Evolutionary conservation across 1,284 basidiomycete species (phyloP).

Genomic region (Ustilago hordei): DNA sequence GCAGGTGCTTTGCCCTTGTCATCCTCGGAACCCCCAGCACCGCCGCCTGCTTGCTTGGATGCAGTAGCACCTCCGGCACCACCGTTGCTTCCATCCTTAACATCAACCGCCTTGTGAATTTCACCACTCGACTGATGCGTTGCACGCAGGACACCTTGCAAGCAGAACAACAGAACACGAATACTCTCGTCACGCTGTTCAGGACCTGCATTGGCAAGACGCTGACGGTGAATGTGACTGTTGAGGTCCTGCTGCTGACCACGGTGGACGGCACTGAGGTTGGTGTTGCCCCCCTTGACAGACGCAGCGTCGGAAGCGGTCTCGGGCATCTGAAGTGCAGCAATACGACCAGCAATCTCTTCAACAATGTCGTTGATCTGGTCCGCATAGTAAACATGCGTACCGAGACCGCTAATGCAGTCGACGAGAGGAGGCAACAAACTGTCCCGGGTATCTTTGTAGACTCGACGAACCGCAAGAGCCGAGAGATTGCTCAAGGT

Average conservation of each 20-base stretch:
- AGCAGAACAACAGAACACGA: slow-evolving; percentile 78
- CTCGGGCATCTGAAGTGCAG: slow-evolving; percentile 78
- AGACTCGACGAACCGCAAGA: slow-evolving; percentile 79
- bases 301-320: slow-evolving; percentile 68
- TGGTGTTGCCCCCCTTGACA: slow-evolving; percentile 63
- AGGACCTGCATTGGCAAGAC: slow-evolving; percentile 63
- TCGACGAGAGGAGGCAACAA: slow-evolving; percentile 80
- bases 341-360: slow-evolving; percentile 84
- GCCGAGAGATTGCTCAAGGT: slow-evolving; percentile 76
- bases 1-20: slow-evolving; percentile 51
- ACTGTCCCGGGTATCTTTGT: slow-evolving; percentile 73
- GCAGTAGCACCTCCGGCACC: neutral
- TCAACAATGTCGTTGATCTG: slow-evolving; percentile 93
- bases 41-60: neutral
- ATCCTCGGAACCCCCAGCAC: slow-evolving; percentile 3
- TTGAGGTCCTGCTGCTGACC: slow-evolving; percentile 42
- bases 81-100: slow-evolving; percentile 2
- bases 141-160: slow-evolving; percentile 79
- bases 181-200: slow-evolving; percentile 77
- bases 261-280: slow-evolving; percentile 62
- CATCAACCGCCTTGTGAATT: slow-evolving; percentile 53
- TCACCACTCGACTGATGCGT: slow-evolving; percentile 74
- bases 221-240: slow-evolving; percentile 47
- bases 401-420: slow-evolving; percentile 84
- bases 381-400: slow-evolving; percentile 94